Evolutionary conservation across 2,329 filamentous ascomycete genomes (phyloP), one percentile per base, ranked within the genome.

Genomic region (Tolypocladium ovalisporum): DNA sequence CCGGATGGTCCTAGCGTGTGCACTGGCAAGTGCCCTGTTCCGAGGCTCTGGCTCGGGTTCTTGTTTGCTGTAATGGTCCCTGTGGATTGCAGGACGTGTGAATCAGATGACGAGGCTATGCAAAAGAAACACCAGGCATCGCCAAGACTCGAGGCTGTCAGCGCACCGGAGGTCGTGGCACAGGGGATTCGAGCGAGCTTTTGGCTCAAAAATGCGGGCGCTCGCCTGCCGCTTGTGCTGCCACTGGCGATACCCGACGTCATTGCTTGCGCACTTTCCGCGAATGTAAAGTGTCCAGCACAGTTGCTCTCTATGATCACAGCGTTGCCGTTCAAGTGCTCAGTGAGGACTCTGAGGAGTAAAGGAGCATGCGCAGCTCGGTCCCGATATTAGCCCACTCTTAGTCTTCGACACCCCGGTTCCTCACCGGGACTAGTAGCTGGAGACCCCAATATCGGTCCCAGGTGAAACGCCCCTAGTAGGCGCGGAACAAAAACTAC

Each of bases 91-190:
- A 35, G 22, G 36, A n/a, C 36, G 29, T 29, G 53, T 37, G 36
- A 40, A 47, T 56, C 55, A 56, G 55, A 56, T 53, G 55, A 56
- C 55, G 36, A 40, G 55, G 34, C 22, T 34, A 37, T 49, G n/a
- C 17, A 36, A 24, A 49, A 49, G 40, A 4, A 49, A 53, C 32
- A 29, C 24, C n/a, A n/a, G n/a, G 40, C 40, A 42, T 22, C 22
- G 27, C 17, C 42, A n/a, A 44, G 17, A 19, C 12, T 51, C 37
- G 12, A 17, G 40, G 19, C 3, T 55, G 42, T 24, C 54, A 29
- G 27, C 15, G 44, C 27, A 32, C 4, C 34, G 2, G 13, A 1
- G 8, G 17, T n/a, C 29, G 27, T 19, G 27, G 27, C 27, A n/a
- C 27, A 13, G 8, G 17, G 17, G 8, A 19, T 19, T 9, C 7